Percentiles rank a stretch among this genome's conserved stretches.
phyloP scores from a whole-genome alignment of 306 rosid genomes.

The Vigna nakashimae region DNA sequence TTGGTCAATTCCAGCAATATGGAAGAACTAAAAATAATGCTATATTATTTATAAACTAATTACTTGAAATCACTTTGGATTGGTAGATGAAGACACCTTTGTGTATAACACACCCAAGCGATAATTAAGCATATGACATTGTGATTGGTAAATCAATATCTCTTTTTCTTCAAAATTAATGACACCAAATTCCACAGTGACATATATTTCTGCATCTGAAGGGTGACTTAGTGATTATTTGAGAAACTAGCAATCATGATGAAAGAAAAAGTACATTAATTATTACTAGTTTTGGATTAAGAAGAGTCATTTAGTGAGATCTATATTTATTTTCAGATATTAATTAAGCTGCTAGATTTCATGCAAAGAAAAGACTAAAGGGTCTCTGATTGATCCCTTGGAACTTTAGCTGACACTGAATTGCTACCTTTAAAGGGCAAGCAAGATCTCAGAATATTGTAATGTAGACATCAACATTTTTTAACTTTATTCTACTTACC shows the following conservation, averaged over 20 bases:
- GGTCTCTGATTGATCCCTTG: constrained; percentile 29
- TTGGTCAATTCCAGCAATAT: constrained; percentile 7
- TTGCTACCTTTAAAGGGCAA: constrained; percentile 33
- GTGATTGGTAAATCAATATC: constrained; percentile 2
- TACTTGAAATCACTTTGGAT: not conserved
- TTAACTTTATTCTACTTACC: constrained; percentile 48
- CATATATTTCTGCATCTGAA: constrained; percentile 24
- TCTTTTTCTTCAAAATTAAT: not conserved
- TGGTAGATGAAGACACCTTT: not conserved
- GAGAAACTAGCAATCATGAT: constrained; percentile 22
- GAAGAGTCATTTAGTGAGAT: not conserved
- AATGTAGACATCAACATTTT: constrained; percentile 25
- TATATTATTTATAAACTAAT: not conserved
- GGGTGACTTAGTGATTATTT: not conserved
- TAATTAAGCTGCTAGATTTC: not conserved
- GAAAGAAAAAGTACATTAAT: not conserved
- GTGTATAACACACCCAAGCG: constrained; percentile 6
- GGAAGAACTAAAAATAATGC: constrained; percentile 25
- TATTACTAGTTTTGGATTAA: not conserved
- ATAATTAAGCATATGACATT: not conserved
- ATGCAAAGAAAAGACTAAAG: constrained; percentile 31
- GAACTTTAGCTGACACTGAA: constrained; percentile 27
- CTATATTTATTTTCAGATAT: not conserved
- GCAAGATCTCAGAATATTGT: constrained; percentile 44
- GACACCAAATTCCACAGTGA: constrained; percentile 19